Evolutionary conservation across 2,329 filamentous ascomycete species (phyloP), one percentile per base, ranked within the genome.

Genomic region (Hymenoscyphus fraxineus): DNA sequence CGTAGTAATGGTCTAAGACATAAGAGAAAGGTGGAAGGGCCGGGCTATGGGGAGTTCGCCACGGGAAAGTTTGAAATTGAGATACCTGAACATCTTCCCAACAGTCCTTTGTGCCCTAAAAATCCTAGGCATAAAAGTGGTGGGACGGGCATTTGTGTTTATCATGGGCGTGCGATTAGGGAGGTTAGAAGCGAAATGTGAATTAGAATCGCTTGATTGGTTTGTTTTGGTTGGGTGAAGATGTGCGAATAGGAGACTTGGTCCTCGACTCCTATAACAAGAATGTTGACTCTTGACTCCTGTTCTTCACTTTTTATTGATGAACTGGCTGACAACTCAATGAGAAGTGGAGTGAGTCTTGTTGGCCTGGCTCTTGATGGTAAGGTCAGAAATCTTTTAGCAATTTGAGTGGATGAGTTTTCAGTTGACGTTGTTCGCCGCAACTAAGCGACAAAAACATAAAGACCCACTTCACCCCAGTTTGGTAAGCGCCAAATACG

Each of bases 71-170:
- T 79, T 54, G 77, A 78, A 59, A 74, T 78, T 70, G 70, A 78
- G 16, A 66, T 78, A 0, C 79, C 80, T 1, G 80, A 81, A 67
- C 80, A 82, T 68, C 65, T 81, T 6, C 77, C 78, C 1, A 75
- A 64, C 6, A 79, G 77, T 62, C 78, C 78, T 7, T 65, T 81
- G 2, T 81, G 80, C 70, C 80, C 80, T 6, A 71, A 78, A 16
- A 74, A 76, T 67, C 68, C 72, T 13, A 77, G 76, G 64, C 78
- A 81, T 65, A 66, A 66, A 12, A 75, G 77, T 10, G 73, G 74
- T 9, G 76, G 76, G 6, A 74, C 65, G 19, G 78, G 76, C 2
- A 69, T 78, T 47, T 82, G 79, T 65, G 74, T 77, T 40, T 80
- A 75, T 71, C 80, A 82, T 73, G 76, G 76, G 5, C 35, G 22